Percentiles rank a stretch among this genome's conserved stretches.
Conservation (phyloP, 805 yeast genomes). For the Jamesozyma hellenica region DNA sequence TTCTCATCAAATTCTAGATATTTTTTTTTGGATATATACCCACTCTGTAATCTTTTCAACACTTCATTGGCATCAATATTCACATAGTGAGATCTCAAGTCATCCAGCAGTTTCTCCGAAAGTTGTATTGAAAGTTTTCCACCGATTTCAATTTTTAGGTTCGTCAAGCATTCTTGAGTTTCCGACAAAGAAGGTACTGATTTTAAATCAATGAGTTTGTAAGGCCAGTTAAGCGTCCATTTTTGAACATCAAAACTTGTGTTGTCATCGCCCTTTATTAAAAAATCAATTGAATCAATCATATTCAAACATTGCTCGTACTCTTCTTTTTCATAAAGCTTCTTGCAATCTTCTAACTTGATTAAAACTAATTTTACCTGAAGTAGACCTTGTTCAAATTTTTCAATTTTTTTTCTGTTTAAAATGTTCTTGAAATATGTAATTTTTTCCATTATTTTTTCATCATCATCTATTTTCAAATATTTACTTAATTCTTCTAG, state of each 20-base stretch:
- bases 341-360: slow-evolving; percentile 34
- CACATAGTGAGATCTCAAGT: slow-evolving; percentile 50
- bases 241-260: slow-evolving; percentile 19
- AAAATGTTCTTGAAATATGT: slow-evolving; percentile 40
- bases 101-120: slow-evolving; percentile 44
- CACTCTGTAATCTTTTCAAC: slow-evolving; percentile 35
- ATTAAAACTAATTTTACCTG: slow-evolving; percentile 37
- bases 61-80: slow-evolving; percentile 40
- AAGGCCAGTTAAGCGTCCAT: slow-evolving; percentile 36
- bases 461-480: slow-evolving; percentile 37
- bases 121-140: slow-evolving; percentile 54
- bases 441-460: slow-evolving; percentile 43
- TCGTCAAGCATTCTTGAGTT: slow-evolving; percentile 43
- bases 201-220: slow-evolving; percentile 24
- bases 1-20: slow-evolving; percentile 29
- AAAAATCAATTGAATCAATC: slow-evolving; percentile 45
- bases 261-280: slow-evolving; percentile 45
- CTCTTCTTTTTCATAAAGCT: slow-evolving; percentile 29
- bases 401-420: slow-evolving; percentile 49
- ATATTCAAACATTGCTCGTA: slow-evolving; percentile 47
- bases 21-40: slow-evolving; percentile 25
- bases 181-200: slow-evolving; percentile 26
- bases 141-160: slow-evolving; percentile 56
- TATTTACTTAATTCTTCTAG: slow-evolving; percentile 38
- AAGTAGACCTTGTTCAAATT: slow-evolving; percentile 50